Percentiles rank a stretch among this genome's conserved stretches.
Evolutionary conservation across 2,329 filamentous ascomycete species (phyloP).

Genomic region (Setomelanomma holmii): DNA sequence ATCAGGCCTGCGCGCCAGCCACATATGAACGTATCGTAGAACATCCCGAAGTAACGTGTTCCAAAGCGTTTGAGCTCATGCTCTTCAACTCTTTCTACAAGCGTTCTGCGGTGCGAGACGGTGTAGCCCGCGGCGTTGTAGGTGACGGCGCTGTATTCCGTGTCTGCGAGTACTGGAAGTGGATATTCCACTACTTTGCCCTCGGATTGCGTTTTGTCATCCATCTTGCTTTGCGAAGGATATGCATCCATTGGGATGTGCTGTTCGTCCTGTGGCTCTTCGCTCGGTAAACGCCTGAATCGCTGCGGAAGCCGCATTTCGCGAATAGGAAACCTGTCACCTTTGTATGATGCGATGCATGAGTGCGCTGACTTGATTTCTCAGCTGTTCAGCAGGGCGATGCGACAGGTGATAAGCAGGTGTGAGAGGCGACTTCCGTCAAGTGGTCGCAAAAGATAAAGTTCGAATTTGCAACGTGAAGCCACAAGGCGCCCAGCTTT

Average conservation of each 20-base stretch:
- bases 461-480: not conserved
- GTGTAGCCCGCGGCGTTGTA: not conserved
- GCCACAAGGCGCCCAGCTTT: not conserved
- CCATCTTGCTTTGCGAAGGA: not conserved
- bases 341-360: not conserved
- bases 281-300: not conserved
- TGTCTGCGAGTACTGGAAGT: not conserved
- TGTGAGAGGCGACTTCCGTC: too few species aligned
- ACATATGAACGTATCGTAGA: conserved; percentile 17
- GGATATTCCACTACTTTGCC: not conserved
- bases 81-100: conserved; percentile 12
- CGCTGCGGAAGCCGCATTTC: not conserved
- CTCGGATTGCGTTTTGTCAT: not conserved
- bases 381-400: too few species aligned
- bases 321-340: not conserved
- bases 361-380: not conserved
- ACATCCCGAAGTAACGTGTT: conserved; percentile 5
- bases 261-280: not conserved
- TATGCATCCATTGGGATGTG: not conserved
- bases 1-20: conserved; percentile 23
- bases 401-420: too few species aligned
- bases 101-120: conserved; percentile 11
- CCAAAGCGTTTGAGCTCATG: conserved; percentile 10
- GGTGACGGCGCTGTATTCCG: not conserved
- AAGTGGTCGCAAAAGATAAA: not conserved